phyloP scores from a whole-genome alignment of 352 stramenopile species.

The Globisporangium polare region DNA sequence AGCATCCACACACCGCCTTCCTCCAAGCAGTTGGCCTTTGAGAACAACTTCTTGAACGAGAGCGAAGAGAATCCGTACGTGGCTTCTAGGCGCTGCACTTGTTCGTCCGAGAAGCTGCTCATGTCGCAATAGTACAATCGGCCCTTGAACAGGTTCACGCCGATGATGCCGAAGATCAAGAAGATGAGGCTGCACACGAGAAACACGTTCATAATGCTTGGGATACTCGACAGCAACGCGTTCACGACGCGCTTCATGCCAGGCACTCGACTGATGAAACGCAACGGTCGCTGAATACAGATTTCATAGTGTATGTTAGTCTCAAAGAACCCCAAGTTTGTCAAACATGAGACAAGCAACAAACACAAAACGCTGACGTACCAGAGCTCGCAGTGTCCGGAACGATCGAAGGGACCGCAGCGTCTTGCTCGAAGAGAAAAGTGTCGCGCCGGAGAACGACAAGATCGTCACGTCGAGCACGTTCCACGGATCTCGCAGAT shows the following conservation, averaged over 20 bases:
- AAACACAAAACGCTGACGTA: conserved; percentile 17
- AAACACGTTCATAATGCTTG: conserved; percentile 70
- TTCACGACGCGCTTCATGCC: conserved; percentile 81
- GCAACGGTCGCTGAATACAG: conserved; percentile 36
- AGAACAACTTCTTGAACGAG: conserved; percentile 43
- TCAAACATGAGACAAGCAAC: not conserved
- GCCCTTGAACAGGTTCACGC: conserved; percentile 83
- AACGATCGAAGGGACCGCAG: conserved; percentile 57
- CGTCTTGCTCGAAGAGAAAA: conserved; percentile 38
- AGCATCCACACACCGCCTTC: conserved; percentile 28
- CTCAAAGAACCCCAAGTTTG: not conserved
- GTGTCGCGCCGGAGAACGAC: conserved; percentile 35
- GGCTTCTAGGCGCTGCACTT: conserved; percentile 20
- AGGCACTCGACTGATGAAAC: conserved; percentile 60
- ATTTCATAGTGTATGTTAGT: not conserved
- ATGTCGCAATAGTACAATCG: conserved; percentile 66
- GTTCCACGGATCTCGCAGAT: conserved; percentile 76
- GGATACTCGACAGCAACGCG: conserved; percentile 66
- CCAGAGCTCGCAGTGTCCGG: conserved; percentile 57
- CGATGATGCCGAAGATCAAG: conserved; percentile 81
- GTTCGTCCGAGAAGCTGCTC: conserved; percentile 25
- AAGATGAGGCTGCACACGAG: conserved; percentile 87
- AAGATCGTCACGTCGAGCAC: conserved; percentile 71
- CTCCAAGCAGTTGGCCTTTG: conserved; percentile 25
- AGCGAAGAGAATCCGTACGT: conserved; percentile 35